Conservation (phyloP, 257 asterid genomes). For the Solanum lignicaule region DNA sequence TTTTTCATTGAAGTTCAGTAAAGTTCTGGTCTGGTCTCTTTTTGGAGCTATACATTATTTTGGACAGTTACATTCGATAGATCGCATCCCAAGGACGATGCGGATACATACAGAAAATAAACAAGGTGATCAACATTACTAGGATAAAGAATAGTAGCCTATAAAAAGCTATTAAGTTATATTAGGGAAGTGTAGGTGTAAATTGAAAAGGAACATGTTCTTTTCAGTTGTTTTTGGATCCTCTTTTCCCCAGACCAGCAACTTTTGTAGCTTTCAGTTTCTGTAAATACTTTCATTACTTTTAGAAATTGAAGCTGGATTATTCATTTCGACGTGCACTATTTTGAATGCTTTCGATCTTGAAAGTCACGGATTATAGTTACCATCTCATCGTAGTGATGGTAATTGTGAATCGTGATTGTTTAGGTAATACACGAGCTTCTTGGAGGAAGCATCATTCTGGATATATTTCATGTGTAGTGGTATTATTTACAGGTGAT, state of each 20-base stretch:
- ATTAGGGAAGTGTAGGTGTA: not conserved
- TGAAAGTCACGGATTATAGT: not conserved
- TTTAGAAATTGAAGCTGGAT: not conserved
- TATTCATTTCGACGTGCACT: not conserved
- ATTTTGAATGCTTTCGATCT: not conserved
- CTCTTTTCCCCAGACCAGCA: not conserved
- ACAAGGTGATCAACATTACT: slow-evolving; percentile 15
- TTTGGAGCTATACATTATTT: not conserved
- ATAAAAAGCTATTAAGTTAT: not conserved
- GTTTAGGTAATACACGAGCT: not conserved
- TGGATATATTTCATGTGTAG: not conserved
- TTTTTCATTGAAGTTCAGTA: slow-evolving; percentile 30
- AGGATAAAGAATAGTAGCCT: not conserved
- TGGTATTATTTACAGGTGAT: not conserved
- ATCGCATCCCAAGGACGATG: slow-evolving; percentile 66
- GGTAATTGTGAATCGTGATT: not conserved
- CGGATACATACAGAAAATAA: slow-evolving; percentile 13
- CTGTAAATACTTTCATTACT: not conserved
- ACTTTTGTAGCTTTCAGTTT: not conserved
- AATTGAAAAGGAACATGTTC: not conserved
- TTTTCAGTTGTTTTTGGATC: not conserved
- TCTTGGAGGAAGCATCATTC: not conserved
- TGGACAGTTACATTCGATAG: slow-evolving; percentile 8
- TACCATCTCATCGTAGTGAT: not conserved
- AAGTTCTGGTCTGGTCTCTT: not conserved